Base-by-base conservation (phyloP, 2,329 filamentous ascomycete species). In the Verticillium dahliae region DNA sequence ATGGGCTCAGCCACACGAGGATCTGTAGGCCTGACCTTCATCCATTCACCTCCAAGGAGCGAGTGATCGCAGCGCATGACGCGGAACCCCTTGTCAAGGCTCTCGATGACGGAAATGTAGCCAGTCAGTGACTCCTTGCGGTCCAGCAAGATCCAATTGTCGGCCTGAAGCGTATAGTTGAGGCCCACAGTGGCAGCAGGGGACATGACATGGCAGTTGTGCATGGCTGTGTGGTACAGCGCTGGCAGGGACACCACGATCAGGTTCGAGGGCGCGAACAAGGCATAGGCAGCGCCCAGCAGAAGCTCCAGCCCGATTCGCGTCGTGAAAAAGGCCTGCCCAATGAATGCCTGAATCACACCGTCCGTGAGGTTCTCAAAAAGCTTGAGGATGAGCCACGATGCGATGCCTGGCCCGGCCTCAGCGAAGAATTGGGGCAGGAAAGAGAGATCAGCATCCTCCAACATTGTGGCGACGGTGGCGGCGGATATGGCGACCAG, bases 1-100 rank as follows among this genome's bases (percentile, higher is more conserved):
- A 99, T 91, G 0, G 94, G 92, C 75, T 99, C 95, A 11, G 86
- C 85, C 18, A 92, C 82, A 64, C 71, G 77, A 58, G 76, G 80
- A 63, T 72, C 88, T 52, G 61, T 63, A 22, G 58, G 58, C 74
- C 69, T 74, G 67, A 76, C 78, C 50, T 80, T 80, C 13, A 89
- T 83, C 94, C 94, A 99, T 75, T 97, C 90, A 39, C 95, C 95
- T 50, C 95, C 95, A 1, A 99, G 82, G 37, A 99, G 81, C 69
- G 92, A 97, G 74, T 99, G 95, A 69, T 98, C 95, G 73, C 92
- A 97, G 63, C 95, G 86, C 81, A 99, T 85, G 15, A 93, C 86
- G 1, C 92, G 85, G 75, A 91, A 97, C 1, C 87, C 84, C 45
- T 85, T 80, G 5, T 87, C 76, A 7, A 81, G 71, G 71, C 87